Percentiles rank a stretch among this genome's conserved stretches.
These are phyloP conservation scores for Rhododendron mucronatum DNA, from an alignment of 148 eudicot genomes.

Conservation along the genomic window DNA sequence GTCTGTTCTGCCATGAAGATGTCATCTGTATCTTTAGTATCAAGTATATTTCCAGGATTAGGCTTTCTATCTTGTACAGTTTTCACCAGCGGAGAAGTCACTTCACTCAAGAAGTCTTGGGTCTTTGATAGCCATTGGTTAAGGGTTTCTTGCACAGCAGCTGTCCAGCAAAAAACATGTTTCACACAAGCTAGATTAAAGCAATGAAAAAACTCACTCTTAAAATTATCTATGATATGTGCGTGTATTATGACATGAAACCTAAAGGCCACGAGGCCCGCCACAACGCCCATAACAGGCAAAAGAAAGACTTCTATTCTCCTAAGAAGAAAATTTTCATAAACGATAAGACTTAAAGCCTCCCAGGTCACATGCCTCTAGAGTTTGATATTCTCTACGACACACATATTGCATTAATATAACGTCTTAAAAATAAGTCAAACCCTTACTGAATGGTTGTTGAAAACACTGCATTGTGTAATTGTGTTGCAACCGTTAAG, in stretches of 20 bases:
- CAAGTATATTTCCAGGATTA: constrained; percentile 28
- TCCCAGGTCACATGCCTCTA: neutral
- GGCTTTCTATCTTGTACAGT: constrained; percentile 48
- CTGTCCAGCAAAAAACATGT: constrained; percentile 29
- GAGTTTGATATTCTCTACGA: neutral
- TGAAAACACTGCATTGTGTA: neutral
- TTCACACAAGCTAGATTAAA: constrained; percentile 1
- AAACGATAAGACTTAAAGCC: neutral
- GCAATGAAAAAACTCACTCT: neutral
- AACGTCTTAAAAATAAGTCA: neutral
- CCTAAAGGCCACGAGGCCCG: neutral
- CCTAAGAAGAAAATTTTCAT: neutral
- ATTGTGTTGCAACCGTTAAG: neutral
- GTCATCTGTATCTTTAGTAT: constrained; percentile 51
- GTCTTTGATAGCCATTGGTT: constrained; percentile 68
- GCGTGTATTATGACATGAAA: neutral
- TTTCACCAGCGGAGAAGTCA: constrained; percentile 69
- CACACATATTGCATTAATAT: neutral
- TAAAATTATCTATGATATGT: neutral
- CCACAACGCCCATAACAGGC: neutral
- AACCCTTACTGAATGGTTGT: neutral
- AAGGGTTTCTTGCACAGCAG: constrained; percentile 62
- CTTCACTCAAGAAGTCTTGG: constrained; percentile 59
- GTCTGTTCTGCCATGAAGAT: constrained; percentile 62
- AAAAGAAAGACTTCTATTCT: neutral